Evolutionary conservation across 2,329 filamentous ascomycete genomes (phyloP).

Genomic region (Aureobasidium sp.): DNA sequence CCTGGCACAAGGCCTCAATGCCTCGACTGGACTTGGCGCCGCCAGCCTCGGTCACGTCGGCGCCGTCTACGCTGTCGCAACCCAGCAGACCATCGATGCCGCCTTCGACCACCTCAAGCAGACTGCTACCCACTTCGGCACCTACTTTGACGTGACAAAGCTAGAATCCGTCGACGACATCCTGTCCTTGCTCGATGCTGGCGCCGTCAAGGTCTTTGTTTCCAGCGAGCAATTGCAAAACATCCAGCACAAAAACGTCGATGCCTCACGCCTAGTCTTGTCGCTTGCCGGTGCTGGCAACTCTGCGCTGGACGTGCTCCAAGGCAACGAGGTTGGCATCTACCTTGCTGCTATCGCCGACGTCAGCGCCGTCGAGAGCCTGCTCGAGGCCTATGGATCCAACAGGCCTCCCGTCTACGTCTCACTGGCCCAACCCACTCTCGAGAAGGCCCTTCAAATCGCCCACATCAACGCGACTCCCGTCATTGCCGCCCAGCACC

Average conservation of each 20-base stretch:
- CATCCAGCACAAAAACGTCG: slow-evolving; percentile 45
- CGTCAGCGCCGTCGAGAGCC: slow-evolving; percentile 35
- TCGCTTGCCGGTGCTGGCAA: slow-evolving; percentile 38
- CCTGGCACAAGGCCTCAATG: slow-evolving; percentile 33
- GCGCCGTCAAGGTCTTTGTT: slow-evolving; percentile 78
- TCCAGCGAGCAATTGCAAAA: slow-evolving; percentile 56
- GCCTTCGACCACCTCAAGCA: slow-evolving; percentile 46
- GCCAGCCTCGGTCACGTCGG: slow-evolving; percentile 49
- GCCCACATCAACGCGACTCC: slow-evolving; percentile 49
- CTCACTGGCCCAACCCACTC: slow-evolving; percentile 34
- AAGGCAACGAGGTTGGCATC: slow-evolving; percentile 36
- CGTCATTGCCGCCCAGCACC: slow-evolving; percentile 59
- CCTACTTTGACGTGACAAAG: slow-evolving; percentile 68
- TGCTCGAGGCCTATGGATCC: slow-evolving; percentile 42
- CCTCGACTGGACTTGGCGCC: slow-evolving; percentile 42
- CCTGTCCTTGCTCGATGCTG: slow-evolving; percentile 71
- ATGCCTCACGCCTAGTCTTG: slow-evolving; percentile 49
- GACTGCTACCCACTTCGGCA: slow-evolving; percentile 47
- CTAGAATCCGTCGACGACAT: slow-evolving; percentile 64
- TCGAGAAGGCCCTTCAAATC: slow-evolving; percentile 34
- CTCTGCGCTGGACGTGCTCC: slow-evolving; percentile 32
- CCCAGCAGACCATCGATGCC: slow-evolving; percentile 33
- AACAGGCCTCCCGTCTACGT: slow-evolving; percentile 43
- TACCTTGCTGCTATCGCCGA: slow-evolving; percentile 33
- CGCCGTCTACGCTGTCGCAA: slow-evolving; percentile 46